Percentiles rank a stretch among this genome's conserved stretches.
phyloP scores from a whole-genome alignment of 306 rosid genomes.

The Medicago lupulina region DNA sequence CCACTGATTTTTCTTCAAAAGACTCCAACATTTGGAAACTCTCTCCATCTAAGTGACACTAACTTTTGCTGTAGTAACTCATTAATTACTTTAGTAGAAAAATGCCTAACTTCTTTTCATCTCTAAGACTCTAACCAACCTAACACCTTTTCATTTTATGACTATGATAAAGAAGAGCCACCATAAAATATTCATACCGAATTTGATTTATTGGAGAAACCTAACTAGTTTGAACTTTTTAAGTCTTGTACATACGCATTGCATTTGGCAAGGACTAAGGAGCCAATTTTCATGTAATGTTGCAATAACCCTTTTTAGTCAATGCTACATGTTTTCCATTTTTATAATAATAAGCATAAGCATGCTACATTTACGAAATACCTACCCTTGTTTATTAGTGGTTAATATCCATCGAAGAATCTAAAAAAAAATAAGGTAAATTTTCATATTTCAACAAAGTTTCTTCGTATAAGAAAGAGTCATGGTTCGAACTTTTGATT shows the following conservation, averaged over 20 bases:
- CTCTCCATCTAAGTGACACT: conserved; percentile 17
- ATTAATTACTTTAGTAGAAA: conserved; percentile 13
- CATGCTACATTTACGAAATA: not conserved
- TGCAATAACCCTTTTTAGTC: not conserved
- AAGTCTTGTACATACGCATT: conserved; percentile 8
- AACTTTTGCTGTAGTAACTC: conserved; percentile 16
- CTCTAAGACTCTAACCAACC: conserved; percentile 9
- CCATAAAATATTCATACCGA: not conserved
- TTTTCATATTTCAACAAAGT: not conserved
- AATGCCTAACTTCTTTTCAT: conserved; percentile 34
- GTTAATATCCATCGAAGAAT: not conserved
- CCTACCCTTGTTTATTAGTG: not conserved
- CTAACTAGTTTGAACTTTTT: conserved; percentile 36
- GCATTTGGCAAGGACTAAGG: conserved; percentile 19
- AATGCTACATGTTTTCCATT: not conserved
- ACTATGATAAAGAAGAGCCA: not conserved
- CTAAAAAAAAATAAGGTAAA: not conserved
- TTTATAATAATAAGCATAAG: not conserved
- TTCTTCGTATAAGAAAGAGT: not conserved
- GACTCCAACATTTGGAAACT: conserved; percentile 21
- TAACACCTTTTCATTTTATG: conserved; percentile 8
- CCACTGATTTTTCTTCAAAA: not conserved
- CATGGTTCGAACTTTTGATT: not conserved
- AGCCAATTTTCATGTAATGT: not conserved
- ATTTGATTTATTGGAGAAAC: conserved; percentile 36